phyloP scores from a whole-genome alignment of 352 stramenopile species.

The Globisporangium heterothallicum region DNA sequence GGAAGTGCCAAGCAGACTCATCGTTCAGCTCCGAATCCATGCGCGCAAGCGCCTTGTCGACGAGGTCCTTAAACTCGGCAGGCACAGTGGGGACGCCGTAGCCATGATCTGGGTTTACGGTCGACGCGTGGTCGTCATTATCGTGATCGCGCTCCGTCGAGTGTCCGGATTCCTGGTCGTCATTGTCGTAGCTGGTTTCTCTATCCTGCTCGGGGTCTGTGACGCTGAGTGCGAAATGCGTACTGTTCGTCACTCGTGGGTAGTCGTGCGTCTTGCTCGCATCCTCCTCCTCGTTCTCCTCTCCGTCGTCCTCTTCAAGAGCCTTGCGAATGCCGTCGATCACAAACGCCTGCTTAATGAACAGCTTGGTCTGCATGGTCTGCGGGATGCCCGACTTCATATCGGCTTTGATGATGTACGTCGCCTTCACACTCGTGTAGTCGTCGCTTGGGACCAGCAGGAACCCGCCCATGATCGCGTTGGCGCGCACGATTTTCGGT shows the following conservation, averaged over 20 bases:
- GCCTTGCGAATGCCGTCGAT: constrained; percentile 50
- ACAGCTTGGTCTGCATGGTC: constrained; percentile 59
- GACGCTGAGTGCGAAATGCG: constrained; percentile 35
- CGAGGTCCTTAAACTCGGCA: constrained; percentile 43
- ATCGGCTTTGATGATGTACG: constrained; percentile 69
- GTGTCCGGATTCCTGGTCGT: not conserved
- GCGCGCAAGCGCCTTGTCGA: constrained; percentile 49
- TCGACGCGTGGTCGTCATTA: constrained; percentile 18
- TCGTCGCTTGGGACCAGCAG: constrained; percentile 54
- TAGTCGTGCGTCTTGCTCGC: not conserved
- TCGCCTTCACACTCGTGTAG: constrained; percentile 43
- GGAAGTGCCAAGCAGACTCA: constrained; percentile 48
- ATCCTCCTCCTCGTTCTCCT: constrained; percentile 18
- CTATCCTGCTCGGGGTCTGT: constrained; percentile 32
- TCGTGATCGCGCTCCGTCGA: constrained; percentile 24
- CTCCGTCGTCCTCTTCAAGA: constrained; percentile 39
- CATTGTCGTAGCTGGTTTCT: constrained; percentile 27
- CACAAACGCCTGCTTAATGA: constrained; percentile 66
- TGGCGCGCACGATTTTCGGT: constrained; percentile 44
- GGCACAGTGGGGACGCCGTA: constrained; percentile 42
- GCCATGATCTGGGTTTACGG: constrained; percentile 3
- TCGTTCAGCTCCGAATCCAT: constrained; percentile 62
- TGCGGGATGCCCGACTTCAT: constrained; percentile 50
- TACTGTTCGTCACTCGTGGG: constrained; percentile 42
- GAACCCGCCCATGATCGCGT: constrained; percentile 55